Base-by-base conservation (phyloP, 148 eudicot species). In the Camellia sinensis region DNA sequence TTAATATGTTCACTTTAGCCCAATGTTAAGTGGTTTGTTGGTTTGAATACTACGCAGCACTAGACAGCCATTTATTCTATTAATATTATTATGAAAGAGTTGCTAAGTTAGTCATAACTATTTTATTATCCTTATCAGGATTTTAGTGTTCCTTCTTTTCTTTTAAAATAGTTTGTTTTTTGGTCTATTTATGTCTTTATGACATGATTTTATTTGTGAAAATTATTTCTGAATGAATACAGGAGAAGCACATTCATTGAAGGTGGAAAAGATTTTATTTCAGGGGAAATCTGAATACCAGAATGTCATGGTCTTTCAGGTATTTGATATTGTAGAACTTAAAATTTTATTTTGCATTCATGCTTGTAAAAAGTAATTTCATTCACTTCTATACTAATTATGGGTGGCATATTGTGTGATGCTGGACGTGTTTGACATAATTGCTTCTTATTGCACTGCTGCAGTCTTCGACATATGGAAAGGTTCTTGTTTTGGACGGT, bases 161-260 rank as follows among this genome's bases (percentile, higher is more conserved):
- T 64, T 29, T 64, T 22, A 6, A 12, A 64, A 8, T 2, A 8
- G 0, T 44, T 37, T 15, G 6, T 15, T 45, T 69, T 43, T 53
- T 45, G 21, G n/a, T 72, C 41, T 11, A 17, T 67, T 40, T 67
- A n/a, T 10, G 48, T 11, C 19, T 21, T 50, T 52, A 45, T 7
- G 29, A 18, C 52, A 48, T 6, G 56, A 70, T 48, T 70, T 48
- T 52, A 11, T 64, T 6, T 14, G 14, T 72, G 41, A 21, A 19
- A 52, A 11, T 72, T 2, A 10, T 72, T 52, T 41, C 8, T 37
- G 46, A 46, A 69, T 62, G 22, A 40, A 59, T 67, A 81, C 86
- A 94, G 98, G 98, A 61, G 98, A 94, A 83, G 98, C 98, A 57
- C 97, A 94, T 86, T 94, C 98, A 22, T 81, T 94, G 79, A 94